Conservation (phyloP, 2,329 filamentous ascomycete genomes). For the Talaromyces atroroseus region DNA sequence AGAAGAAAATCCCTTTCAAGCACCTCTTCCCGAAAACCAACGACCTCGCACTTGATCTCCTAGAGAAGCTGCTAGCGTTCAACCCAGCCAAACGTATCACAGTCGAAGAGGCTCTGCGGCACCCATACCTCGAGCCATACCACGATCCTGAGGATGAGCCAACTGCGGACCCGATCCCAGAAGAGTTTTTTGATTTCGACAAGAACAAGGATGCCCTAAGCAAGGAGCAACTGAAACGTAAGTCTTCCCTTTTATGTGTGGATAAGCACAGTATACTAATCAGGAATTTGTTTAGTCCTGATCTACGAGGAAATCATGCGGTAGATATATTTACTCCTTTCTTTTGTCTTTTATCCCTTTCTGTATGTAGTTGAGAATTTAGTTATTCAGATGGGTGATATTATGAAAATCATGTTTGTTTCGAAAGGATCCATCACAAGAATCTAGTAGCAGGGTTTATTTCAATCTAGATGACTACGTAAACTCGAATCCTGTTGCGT, state of each 20-base stretch:
- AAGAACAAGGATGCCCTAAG: slow-evolving; percentile 99
- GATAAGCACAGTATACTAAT: slow-evolving; percentile 4
- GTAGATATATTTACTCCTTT: slow-evolving; percentile 30
- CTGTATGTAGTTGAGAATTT: background rate
- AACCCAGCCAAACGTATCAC: slow-evolving; percentile 98
- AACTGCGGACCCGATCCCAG: slow-evolving; percentile 89
- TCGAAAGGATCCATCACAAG: too few species aligned
- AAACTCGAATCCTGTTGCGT: background rate
- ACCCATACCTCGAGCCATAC: slow-evolving; percentile 97
- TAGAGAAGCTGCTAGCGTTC: slow-evolving; percentile 94
- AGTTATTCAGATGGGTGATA: background rate
- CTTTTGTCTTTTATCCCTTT: background rate
- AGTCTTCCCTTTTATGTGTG: slow-evolving; percentile 21
- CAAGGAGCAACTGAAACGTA: slow-evolving; percentile 95
- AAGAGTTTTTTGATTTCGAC: slow-evolving; percentile 99
- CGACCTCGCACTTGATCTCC: slow-evolving; percentile 85
- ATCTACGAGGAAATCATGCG: slow-evolving; percentile 97
- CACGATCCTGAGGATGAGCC: slow-evolving; percentile 98
- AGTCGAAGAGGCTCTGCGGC: slow-evolving; percentile 93
- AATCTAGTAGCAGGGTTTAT: too few species aligned
- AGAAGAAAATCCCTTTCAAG: slow-evolving; percentile 99
- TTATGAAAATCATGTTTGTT: background rate
- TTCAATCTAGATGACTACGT: background rate
- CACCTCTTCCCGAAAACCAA: slow-evolving; percentile 98
- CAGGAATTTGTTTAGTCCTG: slow-evolving; percentile 48